Conservation (phyloP, 2,329 filamentous ascomycete species). For the Zasmidium citrigriseum region DNA sequence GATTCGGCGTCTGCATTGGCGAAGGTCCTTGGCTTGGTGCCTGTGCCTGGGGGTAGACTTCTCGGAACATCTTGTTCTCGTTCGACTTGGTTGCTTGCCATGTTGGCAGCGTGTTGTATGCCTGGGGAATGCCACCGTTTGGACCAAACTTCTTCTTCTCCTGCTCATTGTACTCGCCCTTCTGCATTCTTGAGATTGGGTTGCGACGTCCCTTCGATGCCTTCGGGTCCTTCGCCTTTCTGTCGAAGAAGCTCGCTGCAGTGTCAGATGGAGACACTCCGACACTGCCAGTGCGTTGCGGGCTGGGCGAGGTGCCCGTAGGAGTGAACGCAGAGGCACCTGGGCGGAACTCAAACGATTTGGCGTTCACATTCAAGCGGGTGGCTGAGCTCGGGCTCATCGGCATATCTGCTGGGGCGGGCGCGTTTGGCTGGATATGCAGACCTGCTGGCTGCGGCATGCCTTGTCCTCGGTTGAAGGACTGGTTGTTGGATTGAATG, state of each 20-base stretch:
- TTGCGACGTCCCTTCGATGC: conserved; percentile 54
- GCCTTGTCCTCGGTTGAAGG: conserved; percentile 1
- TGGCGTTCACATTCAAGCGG: conserved; percentile 62
- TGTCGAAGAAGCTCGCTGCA: conserved; percentile 29
- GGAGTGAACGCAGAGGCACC: conserved; percentile 81
- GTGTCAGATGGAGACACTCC: conserved; percentile 27
- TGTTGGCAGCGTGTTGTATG: conserved; percentile 80
- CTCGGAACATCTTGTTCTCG: conserved; percentile 74
- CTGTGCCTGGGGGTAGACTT: conserved; percentile 74
- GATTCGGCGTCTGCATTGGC: conserved; percentile 60
- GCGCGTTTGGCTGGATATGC: conserved; percentile 61
- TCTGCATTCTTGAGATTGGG: conserved; percentile 65
- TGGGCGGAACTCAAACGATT: conserved; percentile 83
- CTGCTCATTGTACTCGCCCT: conserved; percentile 55
- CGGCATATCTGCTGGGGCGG: conserved; percentile 13
- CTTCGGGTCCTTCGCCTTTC: conserved; percentile 64
- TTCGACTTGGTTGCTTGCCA: conserved; percentile 76
- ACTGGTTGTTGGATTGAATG: conserved; percentile 17
- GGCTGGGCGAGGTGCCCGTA: conserved; percentile 70
- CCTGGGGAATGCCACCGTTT: conserved; percentile 80
- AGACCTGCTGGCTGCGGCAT: conserved; percentile 59
- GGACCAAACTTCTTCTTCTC: conserved; percentile 64
- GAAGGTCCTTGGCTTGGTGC: conserved; percentile 60
- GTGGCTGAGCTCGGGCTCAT: conserved; percentile 58
- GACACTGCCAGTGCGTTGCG: conserved; percentile 42